Percentiles rank a stretch among this genome's conserved stretches.
Evolutionary conservation across 2,329 filamentous ascomycete species (phyloP).

Genomic region (Colletotrichum salicis): DNA sequence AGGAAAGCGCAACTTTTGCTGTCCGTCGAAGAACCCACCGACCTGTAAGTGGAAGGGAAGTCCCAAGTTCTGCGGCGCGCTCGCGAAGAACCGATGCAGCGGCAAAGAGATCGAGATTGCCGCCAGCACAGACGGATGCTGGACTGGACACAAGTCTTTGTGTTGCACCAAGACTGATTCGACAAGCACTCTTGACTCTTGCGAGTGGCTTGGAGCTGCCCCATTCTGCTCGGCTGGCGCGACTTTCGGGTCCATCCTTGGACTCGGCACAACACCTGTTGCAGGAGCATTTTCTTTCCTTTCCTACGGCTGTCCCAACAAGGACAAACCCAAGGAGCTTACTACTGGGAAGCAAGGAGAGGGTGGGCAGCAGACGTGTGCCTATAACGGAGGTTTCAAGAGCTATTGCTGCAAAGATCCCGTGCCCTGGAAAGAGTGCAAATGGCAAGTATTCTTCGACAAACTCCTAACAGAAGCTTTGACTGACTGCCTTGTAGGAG

Average conservation of each 20-base stretch:
- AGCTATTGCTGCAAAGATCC: background rate
- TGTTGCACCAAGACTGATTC: background rate
- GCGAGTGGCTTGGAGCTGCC: background rate
- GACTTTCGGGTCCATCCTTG: background rate
- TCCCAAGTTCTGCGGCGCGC: background rate
- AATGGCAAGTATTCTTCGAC: background rate
- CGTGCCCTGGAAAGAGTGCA: background rate
- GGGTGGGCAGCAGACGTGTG: background rate
- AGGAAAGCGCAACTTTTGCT: background rate
- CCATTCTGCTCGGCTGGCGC: background rate
- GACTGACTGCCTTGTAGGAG: background rate
- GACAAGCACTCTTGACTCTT: background rate
- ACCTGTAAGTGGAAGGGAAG: background rate
- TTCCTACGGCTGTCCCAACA: background rate
- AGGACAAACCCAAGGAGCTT: background rate
- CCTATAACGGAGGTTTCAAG: background rate
- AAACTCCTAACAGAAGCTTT: accelerated
- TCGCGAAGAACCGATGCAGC: background rate
- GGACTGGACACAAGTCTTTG: background rate
- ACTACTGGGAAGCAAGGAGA: background rate
- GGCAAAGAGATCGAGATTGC: background rate
- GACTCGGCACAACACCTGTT: background rate
- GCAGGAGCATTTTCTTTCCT: background rate
- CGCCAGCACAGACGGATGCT: background rate
- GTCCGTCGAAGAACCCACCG: background rate